A percentile compares a stretch with the other conserved stretches of the same genome.
Evolutionary conservation across 176 grass and related monocot genomes (phyloP).

Genomic region (Lolium perenne): DNA sequence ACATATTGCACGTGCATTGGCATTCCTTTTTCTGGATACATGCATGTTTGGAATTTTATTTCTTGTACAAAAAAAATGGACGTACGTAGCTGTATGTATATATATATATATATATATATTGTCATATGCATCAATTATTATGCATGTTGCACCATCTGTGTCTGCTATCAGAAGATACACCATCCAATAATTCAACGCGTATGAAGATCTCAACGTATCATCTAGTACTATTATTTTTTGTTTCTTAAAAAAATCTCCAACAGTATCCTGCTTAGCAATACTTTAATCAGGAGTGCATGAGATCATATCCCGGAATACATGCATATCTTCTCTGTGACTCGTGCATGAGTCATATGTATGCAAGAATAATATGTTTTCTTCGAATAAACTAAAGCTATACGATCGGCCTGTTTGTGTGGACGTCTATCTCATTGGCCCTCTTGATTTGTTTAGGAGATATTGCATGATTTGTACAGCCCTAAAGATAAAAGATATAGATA

Average conservation of each 20-base stretch:
- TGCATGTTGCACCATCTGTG: neutral
- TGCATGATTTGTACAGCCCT: constrained; percentile 42
- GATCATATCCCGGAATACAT: neutral
- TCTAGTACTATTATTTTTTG: neutral
- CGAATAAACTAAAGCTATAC: neutral
- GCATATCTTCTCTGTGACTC: constrained; percentile 20
- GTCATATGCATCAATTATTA: neutral
- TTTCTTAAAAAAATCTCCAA: neutral
- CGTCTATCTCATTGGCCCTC: neutral
- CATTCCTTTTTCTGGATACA: no score
- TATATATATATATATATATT: no score
- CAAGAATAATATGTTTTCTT: neutral
- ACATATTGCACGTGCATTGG: neutral
- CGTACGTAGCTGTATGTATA: neutral
- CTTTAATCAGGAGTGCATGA: neutral
- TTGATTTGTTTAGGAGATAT: constrained; percentile 51
- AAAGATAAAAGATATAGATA: neutral
- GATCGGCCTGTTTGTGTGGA: neutral
- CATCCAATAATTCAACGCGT: no score
- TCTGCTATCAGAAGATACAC: neutral
- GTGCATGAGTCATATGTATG: constrained; percentile 28
- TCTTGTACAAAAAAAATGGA: no score
- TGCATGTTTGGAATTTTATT: no score
- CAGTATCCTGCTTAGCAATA: neutral
- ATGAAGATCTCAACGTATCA: neutral